Base-by-base conservation (phyloP, 2,329 filamentous ascomycete species). In the Diaporthe amygdali region DNA sequence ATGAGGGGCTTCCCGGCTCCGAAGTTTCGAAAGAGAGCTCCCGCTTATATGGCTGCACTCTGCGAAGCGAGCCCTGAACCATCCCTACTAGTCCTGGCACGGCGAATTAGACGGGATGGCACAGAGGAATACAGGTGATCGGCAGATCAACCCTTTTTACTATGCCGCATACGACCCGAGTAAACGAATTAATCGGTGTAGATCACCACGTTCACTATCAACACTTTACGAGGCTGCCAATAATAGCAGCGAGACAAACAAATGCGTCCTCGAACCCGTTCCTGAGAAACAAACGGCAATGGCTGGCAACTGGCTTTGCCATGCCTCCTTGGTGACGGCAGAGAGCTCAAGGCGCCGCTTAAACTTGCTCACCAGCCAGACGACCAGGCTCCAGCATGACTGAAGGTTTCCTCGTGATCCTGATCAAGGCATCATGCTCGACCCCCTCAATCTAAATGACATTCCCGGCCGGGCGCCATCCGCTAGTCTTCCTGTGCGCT, bases 1-100 rank as follows among this genome's bases (percentile, higher is more conserved):
- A 68, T 34, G 37, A 68, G 64, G 69, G 61, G 25, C 44, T 47
- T 41, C 46, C 66, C 69, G 69, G 63, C 54, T 68, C 69, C 69
- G 56, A 68, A 34, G 63, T 71, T 71, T 68, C 61, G 69, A 61
- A 17, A 1, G 54, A 25, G 46, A 41, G 7, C 34, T 61, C 32
- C 32, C 54, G 39, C 32, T 41, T 47, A 25, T 17, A 56, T 47
- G 64, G 52, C 52, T 49, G 59, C 3, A 25, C 41, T 63, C 41
- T 34, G 59, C 66, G 52, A 59, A 39, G 30, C 66, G 27, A 47
- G 41, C 49, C 39, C 63, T 17, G 25, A 17, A 10, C n/a, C 63
- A 56, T 47, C 51, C 34, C 27, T 46, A 63, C 56, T 47, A 63
- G 51, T 47, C n/a, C n/a, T n/a, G n/a, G n/a, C n/a, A 55, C 6